A percentile compares a stretch with the other conserved stretches of the same genome.
Evolutionary conservation across 208 protist genomes (phyloP).

Genomic region (Acanthamoeba culbertsoni): DNA sequence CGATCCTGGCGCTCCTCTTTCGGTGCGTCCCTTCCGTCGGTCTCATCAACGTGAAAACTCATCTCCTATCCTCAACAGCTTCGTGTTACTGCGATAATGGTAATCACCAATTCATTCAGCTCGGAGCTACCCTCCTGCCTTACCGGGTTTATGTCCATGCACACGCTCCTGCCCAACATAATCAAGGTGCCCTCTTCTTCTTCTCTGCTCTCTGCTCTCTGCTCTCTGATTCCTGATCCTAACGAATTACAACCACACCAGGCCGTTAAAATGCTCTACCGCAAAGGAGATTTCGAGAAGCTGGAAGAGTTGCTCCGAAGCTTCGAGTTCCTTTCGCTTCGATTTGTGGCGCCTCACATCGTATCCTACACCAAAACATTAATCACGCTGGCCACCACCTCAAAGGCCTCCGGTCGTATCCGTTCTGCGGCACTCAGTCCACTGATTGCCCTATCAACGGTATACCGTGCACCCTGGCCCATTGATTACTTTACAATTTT

Average conservation of each 20-base stretch:
- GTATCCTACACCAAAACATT: background rate
- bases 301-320: conserved; percentile 10
- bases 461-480: background rate
- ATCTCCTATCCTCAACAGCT: background rate
- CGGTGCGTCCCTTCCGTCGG: background rate
- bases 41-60: background rate
- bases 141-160: background rate
- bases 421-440: background rate
- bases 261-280: background rate
- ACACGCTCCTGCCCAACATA: background rate
- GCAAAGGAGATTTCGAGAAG: background rate
- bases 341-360: background rate
- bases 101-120: background rate
- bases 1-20: background rate
- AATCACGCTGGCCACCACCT: background rate
- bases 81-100: background rate
- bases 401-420: background rate
- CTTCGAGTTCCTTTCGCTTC: background rate
- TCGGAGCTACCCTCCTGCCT: conserved; percentile 13
- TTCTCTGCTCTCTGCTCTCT: background rate
- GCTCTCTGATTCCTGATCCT: background rate
- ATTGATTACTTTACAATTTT: too few species aligned
- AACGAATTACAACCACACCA: background rate
- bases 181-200: background rate
- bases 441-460: background rate